Evolutionary conservation across 2,329 filamentous ascomycete genomes (phyloP).

Genomic region (Microsporum audouinii): DNA sequence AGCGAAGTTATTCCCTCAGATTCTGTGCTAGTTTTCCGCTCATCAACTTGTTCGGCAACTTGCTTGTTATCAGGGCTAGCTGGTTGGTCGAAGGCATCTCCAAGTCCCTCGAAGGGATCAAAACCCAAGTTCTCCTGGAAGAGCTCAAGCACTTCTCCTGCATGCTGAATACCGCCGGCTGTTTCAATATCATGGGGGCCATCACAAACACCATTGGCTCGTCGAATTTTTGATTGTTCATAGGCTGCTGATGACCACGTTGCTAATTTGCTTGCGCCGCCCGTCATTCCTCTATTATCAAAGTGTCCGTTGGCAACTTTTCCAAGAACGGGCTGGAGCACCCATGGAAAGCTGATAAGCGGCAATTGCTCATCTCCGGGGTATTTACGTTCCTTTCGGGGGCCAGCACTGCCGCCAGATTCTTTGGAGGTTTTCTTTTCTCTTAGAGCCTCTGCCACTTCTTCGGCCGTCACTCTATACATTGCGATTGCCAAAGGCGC

Average conservation of each 20-base stretch:
- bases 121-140: constrained; percentile 14
- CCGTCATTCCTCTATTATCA: constrained; percentile 16
- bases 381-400: constrained; percentile 18
- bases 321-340: constrained; percentile 64
- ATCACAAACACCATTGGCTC: background rate
- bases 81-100: constrained; percentile 7
- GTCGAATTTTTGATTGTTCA: constrained; percentile 4
- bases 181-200: constrained; percentile 21
- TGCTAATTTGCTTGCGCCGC: background rate
- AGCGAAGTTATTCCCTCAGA: background rate
- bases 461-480: constrained; percentile 69
- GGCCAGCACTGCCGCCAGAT: constrained; percentile 11
- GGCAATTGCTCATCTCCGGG: constrained; percentile 45
- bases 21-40: background rate
- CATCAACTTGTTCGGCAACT: background rate
- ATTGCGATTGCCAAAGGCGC: constrained; percentile 72
- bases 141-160: constrained; percentile 27
- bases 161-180: constrained; percentile 22
- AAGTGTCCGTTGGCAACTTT: constrained; percentile 48
- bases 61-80: background rate
- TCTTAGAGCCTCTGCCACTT: constrained; percentile 50
- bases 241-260: constrained; percentile 1
- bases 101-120: constrained; percentile 9
- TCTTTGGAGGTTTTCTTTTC: constrained; percentile 24
- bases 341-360: constrained; percentile 87